Evolutionary conservation across 108 stramenopile genomes (phyloP), one percentile per base, ranked within the genome.

Genomic region (Skeletonema costatum): DNA sequence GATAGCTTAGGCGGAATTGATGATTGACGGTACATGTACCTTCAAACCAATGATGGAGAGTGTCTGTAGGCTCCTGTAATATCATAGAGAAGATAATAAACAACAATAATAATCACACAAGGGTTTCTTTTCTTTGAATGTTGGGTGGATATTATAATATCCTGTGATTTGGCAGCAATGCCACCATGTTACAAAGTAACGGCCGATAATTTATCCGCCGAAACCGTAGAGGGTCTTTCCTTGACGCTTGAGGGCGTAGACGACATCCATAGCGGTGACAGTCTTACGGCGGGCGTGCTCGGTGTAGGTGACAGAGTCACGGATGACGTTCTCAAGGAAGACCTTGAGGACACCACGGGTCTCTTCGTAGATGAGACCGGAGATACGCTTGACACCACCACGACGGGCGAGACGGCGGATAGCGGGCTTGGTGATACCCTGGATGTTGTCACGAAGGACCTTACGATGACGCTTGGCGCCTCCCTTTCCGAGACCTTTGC

Each of bases 211-310:
- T 72, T 72, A 72, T 66, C 85, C 85, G 35, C 87, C 87, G 78
- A 88, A 88, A 68, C 87, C 87, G 87, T 88, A 87, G 50, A 88
- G 87, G 60, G 86, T 87, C 78, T 87, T 85, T 78, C 86, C 87
- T 84, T 46, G 44, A 46, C 44, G 44, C 44, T 46, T 46, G 44
- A 46, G 44, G 44, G 44, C 44, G 44, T 46, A 46, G 44, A 46
- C 44, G 44, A 46, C 39, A 41, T 35, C 33, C 33, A 35, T 35
- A 5, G 33, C 33, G 33, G 33, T 35, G 33, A 35, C 33, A 35
- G 33, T 35, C 33, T 35, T 35, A 35, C 33, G 33, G 33, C 33
- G 33, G 33, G 33, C 33, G 33, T 35, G 33, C 33, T 35, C 33
- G 1, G 33, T 35, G 33, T 35, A 35, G 33, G 33, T 35, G 33